Conservation (phyloP, 2,329 filamentous ascomycete species). For the Diaporthe aspalathi region DNA sequence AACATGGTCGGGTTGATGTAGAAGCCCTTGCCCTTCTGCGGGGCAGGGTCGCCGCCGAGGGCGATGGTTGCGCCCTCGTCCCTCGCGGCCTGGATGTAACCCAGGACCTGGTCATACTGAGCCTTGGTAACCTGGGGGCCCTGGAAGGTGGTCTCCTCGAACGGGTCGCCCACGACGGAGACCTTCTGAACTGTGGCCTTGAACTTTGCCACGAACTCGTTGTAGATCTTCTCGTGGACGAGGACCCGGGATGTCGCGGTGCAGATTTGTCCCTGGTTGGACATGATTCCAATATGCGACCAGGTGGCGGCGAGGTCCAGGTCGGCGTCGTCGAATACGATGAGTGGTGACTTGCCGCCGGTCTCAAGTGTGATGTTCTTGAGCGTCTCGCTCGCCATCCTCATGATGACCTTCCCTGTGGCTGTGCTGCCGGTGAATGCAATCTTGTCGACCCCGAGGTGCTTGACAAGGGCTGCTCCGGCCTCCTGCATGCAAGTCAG, state of each 20-base stretch:
- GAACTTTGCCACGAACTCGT: constrained; percentile 73
- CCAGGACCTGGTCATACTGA: constrained; percentile 75
- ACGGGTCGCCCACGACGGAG: constrained; percentile 74
- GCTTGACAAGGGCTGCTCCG: constrained; percentile 72
- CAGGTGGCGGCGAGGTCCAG: constrained; percentile 71
- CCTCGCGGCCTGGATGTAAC: constrained; percentile 75
- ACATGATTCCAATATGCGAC: constrained; percentile 59
- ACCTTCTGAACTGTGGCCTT: constrained; percentile 67
- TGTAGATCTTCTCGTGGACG: constrained; percentile 68
- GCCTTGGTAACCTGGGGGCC: constrained; percentile 76
- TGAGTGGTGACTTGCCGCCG: constrained; percentile 70
- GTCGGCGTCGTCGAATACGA: constrained; percentile 73
- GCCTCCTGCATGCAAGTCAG: constrained; percentile 55
- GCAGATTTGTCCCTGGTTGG: constrained; percentile 71
- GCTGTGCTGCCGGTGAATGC: constrained; percentile 78
- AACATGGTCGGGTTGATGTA: constrained; percentile 52
- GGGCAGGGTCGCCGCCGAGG: constrained; percentile 66
- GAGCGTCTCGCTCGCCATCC: constrained; percentile 70
- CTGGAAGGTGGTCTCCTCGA: constrained; percentile 74
- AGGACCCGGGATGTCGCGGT: constrained; percentile 70
- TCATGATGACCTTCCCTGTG: constrained; percentile 79
- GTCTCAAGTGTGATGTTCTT: constrained; percentile 73
- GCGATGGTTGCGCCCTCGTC: constrained; percentile 72
- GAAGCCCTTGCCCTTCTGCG: constrained; percentile 63
- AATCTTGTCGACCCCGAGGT: constrained; percentile 75